A percentile compares a stretch with the other conserved stretches of the same genome.
Conservation (phyloP, 148 eudicot genomes). For the Silene uniflora region DNA sequence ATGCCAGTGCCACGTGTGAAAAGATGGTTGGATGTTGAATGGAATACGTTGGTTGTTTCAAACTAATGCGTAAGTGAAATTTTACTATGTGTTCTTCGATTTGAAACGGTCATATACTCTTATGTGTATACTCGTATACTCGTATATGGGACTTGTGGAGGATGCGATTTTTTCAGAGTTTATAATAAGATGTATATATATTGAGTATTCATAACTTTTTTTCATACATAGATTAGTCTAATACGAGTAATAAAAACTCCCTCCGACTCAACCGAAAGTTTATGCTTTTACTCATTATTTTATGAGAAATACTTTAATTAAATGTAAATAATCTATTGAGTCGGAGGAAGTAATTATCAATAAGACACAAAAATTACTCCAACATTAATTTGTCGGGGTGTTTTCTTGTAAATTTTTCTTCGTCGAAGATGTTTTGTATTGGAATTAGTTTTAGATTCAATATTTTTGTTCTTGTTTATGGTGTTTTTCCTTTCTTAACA, state of each 20-base stretch:
- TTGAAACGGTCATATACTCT: not conserved
- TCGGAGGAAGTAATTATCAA: no score
- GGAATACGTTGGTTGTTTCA: conserved; percentile 22
- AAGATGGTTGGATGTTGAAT: conserved; percentile 37
- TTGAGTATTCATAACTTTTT: not conserved
- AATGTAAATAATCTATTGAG: no score
- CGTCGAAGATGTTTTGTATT: not conserved
- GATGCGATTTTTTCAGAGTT: no score
- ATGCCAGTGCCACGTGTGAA: conserved; percentile 14
- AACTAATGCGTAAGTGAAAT: not conserved
- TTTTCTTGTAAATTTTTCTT: not conserved
- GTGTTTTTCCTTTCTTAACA: not conserved
- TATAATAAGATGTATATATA: not conserved
- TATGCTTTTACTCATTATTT: no score
- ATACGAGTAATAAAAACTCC: no score
- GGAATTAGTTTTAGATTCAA: not conserved
- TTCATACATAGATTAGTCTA: not conserved
- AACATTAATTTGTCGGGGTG: not conserved
- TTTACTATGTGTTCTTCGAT: no score
- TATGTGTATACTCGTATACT: no score
- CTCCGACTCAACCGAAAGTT: no score
- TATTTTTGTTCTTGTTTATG: not conserved
- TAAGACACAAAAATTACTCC: not conserved
- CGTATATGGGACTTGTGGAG: no score
- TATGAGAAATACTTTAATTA: no score